Base-by-base conservation (phyloP, 192 early-diverging fungal genomes). In the Linderina pennispora region DNA sequence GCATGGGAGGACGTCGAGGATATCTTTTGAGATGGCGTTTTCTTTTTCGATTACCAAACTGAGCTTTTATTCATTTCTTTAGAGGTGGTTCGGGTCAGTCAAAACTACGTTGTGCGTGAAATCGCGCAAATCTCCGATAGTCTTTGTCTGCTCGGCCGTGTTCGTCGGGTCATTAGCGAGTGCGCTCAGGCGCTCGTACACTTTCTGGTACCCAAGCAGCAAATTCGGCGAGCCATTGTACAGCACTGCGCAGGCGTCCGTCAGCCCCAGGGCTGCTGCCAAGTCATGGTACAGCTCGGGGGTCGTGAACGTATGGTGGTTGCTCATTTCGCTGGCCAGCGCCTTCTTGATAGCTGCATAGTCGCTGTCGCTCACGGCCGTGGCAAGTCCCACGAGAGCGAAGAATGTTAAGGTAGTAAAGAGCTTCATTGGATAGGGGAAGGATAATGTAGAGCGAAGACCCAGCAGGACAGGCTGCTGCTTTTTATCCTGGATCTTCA, bases 1-100 rank as follows among this genome's bases (percentile, higher is more conserved):
- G 17, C n/a, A 8, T 73, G 69, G 69, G 20, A 23, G 23, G 39
- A 51, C 34, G 58, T 73, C 7, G 62, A 61, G 11, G 62, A 73
- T 32, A 73, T 73, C 20, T 73, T 65, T 22, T 72, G 43, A n/a
- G n/a, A n/a, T n/a, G n/a, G n/a, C n/a, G n/a, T n/a, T n/a, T n/a
- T 21, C 28, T 36, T 25, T 23, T 7, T 10, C 3, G 3, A 17
- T 52, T n/a, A n/a, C n/a, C n/a, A n/a, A n/a, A n/a, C n/a, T n/a
- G n/a, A n/a, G n/a, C n/a, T n/a, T n/a, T n/a, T 19, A 41, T 43
- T 28, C 21, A n/a, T 20, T 14, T 20, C 23, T 20, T 15, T 44
- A 1, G 3, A 4, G 7, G 2, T 44, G 25, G n/a, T 44, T 31
- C 0, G n/a, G n/a, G n/a, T n/a, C n/a, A n/a, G n/a, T n/a, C n/a